Evolutionary conservation across 192 early-diverging fungal species (phyloP).

Genomic region (Coemansia sp.): DNA sequence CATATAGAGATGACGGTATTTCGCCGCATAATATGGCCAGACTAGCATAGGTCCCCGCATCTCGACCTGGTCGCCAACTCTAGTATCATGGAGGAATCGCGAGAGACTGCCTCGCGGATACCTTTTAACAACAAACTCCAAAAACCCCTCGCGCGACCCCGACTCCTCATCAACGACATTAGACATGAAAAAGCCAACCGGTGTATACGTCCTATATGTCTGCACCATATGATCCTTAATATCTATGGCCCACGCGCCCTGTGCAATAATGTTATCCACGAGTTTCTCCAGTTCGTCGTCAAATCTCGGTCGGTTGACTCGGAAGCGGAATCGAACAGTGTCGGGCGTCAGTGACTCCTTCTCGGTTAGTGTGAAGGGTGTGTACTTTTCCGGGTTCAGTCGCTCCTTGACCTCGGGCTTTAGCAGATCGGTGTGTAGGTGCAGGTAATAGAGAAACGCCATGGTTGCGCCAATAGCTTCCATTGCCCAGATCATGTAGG

Average conservation of each 20-base stretch:
- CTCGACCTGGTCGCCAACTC: slow-evolving; percentile 60
- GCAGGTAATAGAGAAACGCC: slow-evolving; percentile 39
- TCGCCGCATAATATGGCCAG: slow-evolving; percentile 40
- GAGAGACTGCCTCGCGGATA: slow-evolving; percentile 71
- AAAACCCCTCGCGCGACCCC: slow-evolving; percentile 34
- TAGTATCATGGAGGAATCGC: slow-evolving; percentile 60
- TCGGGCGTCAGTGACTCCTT: slow-evolving; percentile 55
- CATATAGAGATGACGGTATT: slow-evolving; percentile 37
- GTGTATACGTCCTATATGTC: slow-evolving; percentile 71
- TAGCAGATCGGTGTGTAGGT: slow-evolving; percentile 43
- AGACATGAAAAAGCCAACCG: slow-evolving; percentile 56
- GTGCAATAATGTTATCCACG: slow-evolving; percentile 23
- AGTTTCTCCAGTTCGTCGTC: slow-evolving; percentile 31
- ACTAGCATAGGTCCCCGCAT: slow-evolving; percentile 67
- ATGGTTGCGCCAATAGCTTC: slow-evolving; percentile 40
- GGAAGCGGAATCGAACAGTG: slow-evolving; percentile 63
- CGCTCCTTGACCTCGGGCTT: slow-evolving; percentile 37
- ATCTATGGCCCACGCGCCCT: slow-evolving; percentile 63
- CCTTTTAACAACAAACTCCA: slow-evolving; percentile 70
- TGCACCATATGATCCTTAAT: slow-evolving; percentile 74
- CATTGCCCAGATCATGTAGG: slow-evolving; percentile 51
- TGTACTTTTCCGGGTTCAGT: slow-evolving; percentile 57
- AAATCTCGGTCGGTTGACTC: slow-evolving; percentile 55
- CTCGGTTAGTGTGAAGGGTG: slow-evolving; percentile 55
- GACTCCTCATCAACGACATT: slow-evolving; percentile 29